phyloP scores from a whole-genome alignment of 23 red algal genomes.

The Gracilaria gracilis region DNA sequence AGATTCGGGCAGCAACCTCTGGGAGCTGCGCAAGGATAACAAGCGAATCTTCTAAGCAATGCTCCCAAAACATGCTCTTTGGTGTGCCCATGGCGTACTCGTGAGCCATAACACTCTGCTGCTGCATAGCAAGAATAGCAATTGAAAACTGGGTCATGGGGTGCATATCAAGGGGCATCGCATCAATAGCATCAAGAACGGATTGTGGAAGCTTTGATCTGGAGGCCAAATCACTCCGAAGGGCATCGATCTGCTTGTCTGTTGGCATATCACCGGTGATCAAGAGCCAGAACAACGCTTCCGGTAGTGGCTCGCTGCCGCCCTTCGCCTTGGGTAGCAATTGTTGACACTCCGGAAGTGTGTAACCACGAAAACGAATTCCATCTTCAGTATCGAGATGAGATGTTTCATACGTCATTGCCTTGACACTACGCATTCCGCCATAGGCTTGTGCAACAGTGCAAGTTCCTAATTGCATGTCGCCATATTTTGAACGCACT shows the following conservation, averaged over 20 bases:
- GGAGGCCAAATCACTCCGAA: constrained; percentile 76
- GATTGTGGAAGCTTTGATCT: constrained; percentile 70
- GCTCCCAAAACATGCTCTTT: constrained; percentile 94
- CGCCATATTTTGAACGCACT: constrained; percentile 82
- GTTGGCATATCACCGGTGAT: constrained; percentile 95
- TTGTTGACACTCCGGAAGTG: constrained; percentile 94
- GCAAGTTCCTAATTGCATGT: constrained; percentile 85
- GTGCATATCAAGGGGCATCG: constrained; percentile 79
- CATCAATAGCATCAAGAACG: constrained; percentile 76
- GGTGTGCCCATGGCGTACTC: constrained; percentile 85
- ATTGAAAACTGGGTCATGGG: constrained; percentile 94
- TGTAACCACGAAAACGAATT: constrained; percentile 96
- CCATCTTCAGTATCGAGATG: constrained; percentile 91
- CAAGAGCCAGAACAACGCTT: constrained; percentile 89
- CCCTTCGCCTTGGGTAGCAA: constrained; percentile 79
- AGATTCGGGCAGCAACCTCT: constrained; percentile 93
- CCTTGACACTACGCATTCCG: constrained; percentile 94
- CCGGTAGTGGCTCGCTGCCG: constrained; percentile 90
- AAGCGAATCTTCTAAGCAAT: constrained; percentile 91
- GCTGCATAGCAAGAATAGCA: constrained; percentile 83
- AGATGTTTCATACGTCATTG: constrained; percentile 99
- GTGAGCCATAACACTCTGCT: constrained; percentile 85
- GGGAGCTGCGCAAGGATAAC: constrained; percentile 88
- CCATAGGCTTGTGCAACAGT: constrained; percentile 96
- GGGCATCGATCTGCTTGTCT: constrained; percentile 69